Base-by-base conservation (phyloP, 345 rosid species). In the Hibiscus tridactylites region DNA sequence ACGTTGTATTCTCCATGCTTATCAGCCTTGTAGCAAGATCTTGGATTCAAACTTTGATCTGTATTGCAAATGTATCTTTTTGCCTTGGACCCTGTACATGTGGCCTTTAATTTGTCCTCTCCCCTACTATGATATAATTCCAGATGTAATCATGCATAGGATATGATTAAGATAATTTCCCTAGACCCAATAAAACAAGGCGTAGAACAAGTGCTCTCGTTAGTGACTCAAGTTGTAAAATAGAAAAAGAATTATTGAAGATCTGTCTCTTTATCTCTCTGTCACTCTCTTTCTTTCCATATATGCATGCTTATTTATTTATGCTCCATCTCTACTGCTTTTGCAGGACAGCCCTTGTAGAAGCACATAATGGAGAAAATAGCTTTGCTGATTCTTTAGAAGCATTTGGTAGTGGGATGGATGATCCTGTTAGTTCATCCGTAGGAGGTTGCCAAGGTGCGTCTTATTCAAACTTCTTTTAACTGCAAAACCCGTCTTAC, bases 401-500 rank as follows among this genome's bases (percentile, higher is more conserved):
- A 84, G 88, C 83, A 81, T 90, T 90, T 86, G 96, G 91, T 52
- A 96, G 90, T 68, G 94, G 89, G 72, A 88, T 79, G 59, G 97
- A 92, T 81, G 97, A 92, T 79, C 92, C 92, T 28, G 77, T 86
- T 70, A 85, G 94, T 80, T 84, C 86, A 49, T 88, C 94, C 4
- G 85, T 88, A 26, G 97, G 96, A 92, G 96, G 92, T 87, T 74
- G 78, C 78, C 6, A 74, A 65, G 71, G 65, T 75, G 17, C 62
- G 60, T 61, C 62, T 46, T 69, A 52, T 71, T 68, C 47, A 44
- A 63, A 42, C 72, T 73, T 10, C 35, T 46, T 37, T 46, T 37
- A 54, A 16, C 59, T 42, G 16, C 53, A n/a, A 47, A 19, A 46
- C 19, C n/a, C 6, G 35, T 35, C 15, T 16, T 63, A 37, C 31